These are phyloP conservation scores for Paraphaeosphaeria sporulosa DNA, from an alignment of 2,329 filamentous ascomycete genomes.

Conservation along the genomic window DNA sequence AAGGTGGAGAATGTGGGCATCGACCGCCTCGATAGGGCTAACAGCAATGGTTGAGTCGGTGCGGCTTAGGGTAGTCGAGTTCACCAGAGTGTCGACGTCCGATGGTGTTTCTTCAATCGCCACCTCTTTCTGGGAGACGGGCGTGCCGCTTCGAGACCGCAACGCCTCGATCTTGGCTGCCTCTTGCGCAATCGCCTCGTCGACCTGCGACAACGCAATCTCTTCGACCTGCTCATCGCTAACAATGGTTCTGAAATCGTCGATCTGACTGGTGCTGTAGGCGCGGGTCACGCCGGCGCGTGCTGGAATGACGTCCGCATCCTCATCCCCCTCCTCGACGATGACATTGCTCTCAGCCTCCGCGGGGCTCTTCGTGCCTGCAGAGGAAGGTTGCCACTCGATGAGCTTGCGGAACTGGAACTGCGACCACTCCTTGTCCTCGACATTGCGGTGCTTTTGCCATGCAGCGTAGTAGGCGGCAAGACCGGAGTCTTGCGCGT, in stretches of 20 bases:
- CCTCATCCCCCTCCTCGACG: slow-evolving; percentile 41
- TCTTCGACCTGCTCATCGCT: slow-evolving; percentile 56
- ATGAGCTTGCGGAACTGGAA: slow-evolving; percentile 89
- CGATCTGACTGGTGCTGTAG: slow-evolving; percentile 63
- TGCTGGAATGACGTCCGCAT: slow-evolving; percentile 34
- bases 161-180: slow-evolving; percentile 68
- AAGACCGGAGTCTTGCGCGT: slow-evolving; percentile 64
- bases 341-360: slow-evolving; percentile 44
- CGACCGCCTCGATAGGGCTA: slow-evolving; percentile 65
- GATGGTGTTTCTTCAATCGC: slow-evolving; percentile 38
- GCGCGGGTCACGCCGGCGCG: slow-evolving; percentile 54
- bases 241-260: slow-evolving; percentile 66
- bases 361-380: slow-evolving; percentile 46
- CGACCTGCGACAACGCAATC: slow-evolving; percentile 78
- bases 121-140: slow-evolving; percentile 38
- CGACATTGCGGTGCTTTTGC: slow-evolving; percentile 76
- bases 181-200: slow-evolving; percentile 83
- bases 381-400: slow-evolving; percentile 76
- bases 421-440: slow-evolving; percentile 87
- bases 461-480: slow-evolving; percentile 93
- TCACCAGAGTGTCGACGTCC: slow-evolving; percentile 36
- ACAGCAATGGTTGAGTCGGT: slow-evolving; percentile 62
- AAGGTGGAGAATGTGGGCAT: slow-evolving; percentile 81
- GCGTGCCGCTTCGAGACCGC: slow-evolving; percentile 35
- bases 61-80: slow-evolving; percentile 36